Evolutionary conservation across 192 early-diverging fungal species (phyloP), one percentile per base, ranked within the genome.

Genomic region (Phycomyces blakesleeanus): DNA sequence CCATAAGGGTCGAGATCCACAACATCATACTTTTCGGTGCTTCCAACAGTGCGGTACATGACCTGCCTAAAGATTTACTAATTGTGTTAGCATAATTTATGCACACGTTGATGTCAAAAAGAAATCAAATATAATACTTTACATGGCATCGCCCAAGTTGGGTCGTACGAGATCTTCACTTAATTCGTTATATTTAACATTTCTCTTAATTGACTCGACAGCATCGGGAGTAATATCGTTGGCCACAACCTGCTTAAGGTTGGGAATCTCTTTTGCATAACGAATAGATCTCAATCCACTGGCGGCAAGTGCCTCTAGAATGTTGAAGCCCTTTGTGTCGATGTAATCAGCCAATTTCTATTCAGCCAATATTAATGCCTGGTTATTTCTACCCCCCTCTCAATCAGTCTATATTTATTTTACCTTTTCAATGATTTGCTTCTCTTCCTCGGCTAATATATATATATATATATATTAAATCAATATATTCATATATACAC

Each of bases 1-100:
- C 97, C 97, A 69, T 98, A 99, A 14, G 97, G 97, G 74, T 99
- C 97, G 61, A 96, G 74, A 75, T 97, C 96, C 24, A 97, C 87
- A 0, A 98, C 92, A 75, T 93, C 86, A 61, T 87, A 97, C 34
- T 78, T 72, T 51, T 81, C 73, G 10, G 57, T 29, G 1, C 76
- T 64, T 25, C 78, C 81, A 24, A 86, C 79, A 49, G 84, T 81
- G 25, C 80, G 67, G 69, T 93, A 90, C 81, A 93, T 83, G 20
- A 91, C 83, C 20, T 79, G 78, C 27, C 81, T 85, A 57, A 37
- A 29, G 2, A 27, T 3, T 38, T 38, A 5, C 34, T 4, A 34
- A 5, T 10, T 9, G 12, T 11, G 11, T 57, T 57, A 10, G 18
- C 27, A 12, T 25, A 34, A 3, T 9, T 42, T 34, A 10, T 41